Evolutionary conservation across 306 rosid genomes (phyloP), one percentile per base, ranked within the genome.

Genomic region (Prunus armeniaca): DNA sequence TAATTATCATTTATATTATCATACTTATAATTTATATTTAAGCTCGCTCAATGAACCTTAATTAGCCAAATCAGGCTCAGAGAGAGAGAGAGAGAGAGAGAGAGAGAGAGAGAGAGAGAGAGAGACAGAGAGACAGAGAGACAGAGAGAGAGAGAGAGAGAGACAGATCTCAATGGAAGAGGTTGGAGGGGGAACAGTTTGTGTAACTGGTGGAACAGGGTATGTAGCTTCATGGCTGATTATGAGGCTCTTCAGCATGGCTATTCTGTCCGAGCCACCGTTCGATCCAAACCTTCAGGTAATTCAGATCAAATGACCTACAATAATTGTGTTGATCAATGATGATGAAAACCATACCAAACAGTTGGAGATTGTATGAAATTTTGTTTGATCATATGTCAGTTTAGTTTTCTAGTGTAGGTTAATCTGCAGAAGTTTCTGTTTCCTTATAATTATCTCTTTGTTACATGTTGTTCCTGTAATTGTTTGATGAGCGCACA

Each of bases 191-290:
- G 89, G 91, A 2, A 68, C 50, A 76, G 86, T 87, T 46, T 89
- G 93, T 82, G 92, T 90, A 11, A 90, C 92, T 2, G 91, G 96
- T 17, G 92, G 86, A 43, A 86, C 86, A 1, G 92, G 96, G 24
- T 90, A 64, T 67, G 43, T 88, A 6, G 96, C 81, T 1, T 88
- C 96, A 13, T 90, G 92, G 96, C 74, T 90, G 52, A 80, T 90
- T 56, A 81, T 75, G 89, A 83, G 78, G 25, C 91, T 54, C 96
- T 90, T 71, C 84, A 81, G 62, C 79, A 47, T 75, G 92, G 91
- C 55, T 88, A 84, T 46, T 78, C 79, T 0, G 85, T 90, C 27
- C 77, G 76, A 41, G 75, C 92, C 24, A 90, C 96, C 2, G 71
- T 90, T 38, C 77, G 96, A 86, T 65, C 70, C 9, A 58, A 71